These are phyloP conservation scores for Cudoniella acicularis DNA, from an alignment of 495 filamentous ascomycete species.

Conservation along the genomic window DNA sequence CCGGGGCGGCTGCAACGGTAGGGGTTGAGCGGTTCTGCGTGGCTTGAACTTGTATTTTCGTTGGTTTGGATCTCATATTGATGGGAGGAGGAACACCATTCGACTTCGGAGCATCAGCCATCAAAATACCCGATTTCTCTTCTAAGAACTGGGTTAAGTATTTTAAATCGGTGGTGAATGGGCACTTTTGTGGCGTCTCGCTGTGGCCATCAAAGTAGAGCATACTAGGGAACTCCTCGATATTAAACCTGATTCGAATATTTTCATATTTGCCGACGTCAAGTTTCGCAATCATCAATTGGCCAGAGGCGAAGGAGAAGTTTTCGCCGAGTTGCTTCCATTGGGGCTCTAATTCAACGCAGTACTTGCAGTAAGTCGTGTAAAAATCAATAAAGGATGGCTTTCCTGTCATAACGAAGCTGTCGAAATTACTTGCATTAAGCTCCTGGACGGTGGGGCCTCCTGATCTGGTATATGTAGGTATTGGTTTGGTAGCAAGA, in stretches of 20 bases:
- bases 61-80: constrained; percentile 41
- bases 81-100: constrained; percentile 40
- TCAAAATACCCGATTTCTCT: constrained; percentile 12
- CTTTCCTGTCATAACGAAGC: constrained; percentile 13
- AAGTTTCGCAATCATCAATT: constrained; percentile 19
- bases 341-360: constrained; percentile 16
- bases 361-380: constrained; percentile 18
- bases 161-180: constrained; percentile 4
- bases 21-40: constrained; percentile 27
- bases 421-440: constrained; percentile 15
- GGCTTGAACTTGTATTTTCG: constrained; percentile 38
- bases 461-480: neutral
- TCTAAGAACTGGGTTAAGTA: constrained; percentile 18
- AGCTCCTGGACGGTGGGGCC: constrained; percentile 19
- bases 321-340: constrained; percentile 20
- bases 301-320: constrained; percentile 22
- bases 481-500: constrained; percentile 8
- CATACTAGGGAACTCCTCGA: constrained; percentile 19
- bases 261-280: constrained; percentile 6
- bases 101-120: constrained; percentile 14
- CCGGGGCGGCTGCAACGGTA: too few species aligned
- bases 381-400: constrained; percentile 21
- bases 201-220: constrained; percentile 20
- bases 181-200: constrained; percentile 12
- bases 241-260: constrained; percentile 11